Evolutionary conservation across 2,329 filamentous ascomycete species (phyloP), one percentile per base, ranked within the genome.

Genomic region (Colletotrichum sublineola): DNA sequence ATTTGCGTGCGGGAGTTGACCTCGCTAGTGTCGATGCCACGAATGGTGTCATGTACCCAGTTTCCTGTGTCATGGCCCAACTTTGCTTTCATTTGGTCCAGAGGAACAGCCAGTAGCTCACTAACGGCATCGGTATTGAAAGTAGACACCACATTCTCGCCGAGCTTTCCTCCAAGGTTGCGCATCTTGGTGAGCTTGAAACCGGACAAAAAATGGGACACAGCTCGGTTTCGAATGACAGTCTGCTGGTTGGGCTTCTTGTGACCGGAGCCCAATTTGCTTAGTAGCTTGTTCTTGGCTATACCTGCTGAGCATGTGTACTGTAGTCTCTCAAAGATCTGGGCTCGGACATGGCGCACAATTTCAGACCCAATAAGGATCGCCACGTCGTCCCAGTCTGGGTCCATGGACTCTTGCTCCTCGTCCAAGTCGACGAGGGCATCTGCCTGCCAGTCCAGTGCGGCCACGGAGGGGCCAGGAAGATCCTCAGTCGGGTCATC

Each of bases 141-240:
- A 20, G 87, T 87, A n/a, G 91, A 89, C 1, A 92, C 91, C 11
- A 97, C 90, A 75, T 97, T 93, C 64, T 97, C 94, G 6, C 96
- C 96, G 40, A 98, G 86, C 83, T 98, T 98, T 31, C 96, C 96
- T 38, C 96, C 96, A n/a, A 99, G 84, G 81, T 96, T 97, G 20
- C 96, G 89, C 66, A 99, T 96, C 81, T 97, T 97, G 20, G 95
- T 97, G 78, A 98, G 96, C 79, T 97, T 97, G 86, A 97, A 95
- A 20, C 89, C 90, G 11, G 89, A 89, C 53, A 99, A 84, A 78
- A 99, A 99, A 55, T 92, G 87, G 74, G 91, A 86, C 2, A 94
- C 87, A 1, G 96, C 96, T 58, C 95, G 90, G 79, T 94, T 96
- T 33, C 96, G 92, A 61, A 99, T 91, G n/a, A 98, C 90, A 0